A percentile compares a stretch with the other conserved stretches of the same genome.
These are phyloP conservation scores for Golovinomyces cichoracearum DNA, from an alignment of 2,329 filamentous ascomycete genomes.

Conservation along the genomic window DNA sequence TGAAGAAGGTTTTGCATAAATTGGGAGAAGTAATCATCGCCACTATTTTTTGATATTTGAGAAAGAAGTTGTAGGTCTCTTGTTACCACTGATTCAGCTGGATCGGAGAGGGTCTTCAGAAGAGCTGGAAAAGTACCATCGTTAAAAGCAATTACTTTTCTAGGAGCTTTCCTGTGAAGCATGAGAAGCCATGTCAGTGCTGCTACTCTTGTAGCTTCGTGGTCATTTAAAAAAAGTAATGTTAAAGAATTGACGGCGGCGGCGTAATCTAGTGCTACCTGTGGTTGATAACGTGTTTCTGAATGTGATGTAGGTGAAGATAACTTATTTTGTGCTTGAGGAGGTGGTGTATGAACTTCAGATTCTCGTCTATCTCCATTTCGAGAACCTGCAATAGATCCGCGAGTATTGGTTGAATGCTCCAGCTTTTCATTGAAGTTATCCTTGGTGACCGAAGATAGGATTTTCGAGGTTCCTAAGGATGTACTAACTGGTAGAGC, in stretches of 20 bases:
- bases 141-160: slow-evolving; percentile 82
- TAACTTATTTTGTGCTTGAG: slow-evolving; percentile 9
- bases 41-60: slow-evolving; percentile 86
- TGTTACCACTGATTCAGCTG: slow-evolving; percentile 83
- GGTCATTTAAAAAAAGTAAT: slow-evolving; percentile 79
- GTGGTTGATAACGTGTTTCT: slow-evolving; percentile 22
- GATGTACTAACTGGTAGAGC: slow-evolving; percentile 17
- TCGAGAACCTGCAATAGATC: slow-evolving; percentile 20
- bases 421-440: slow-evolving; percentile 13
- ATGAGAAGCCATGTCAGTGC: slow-evolving; percentile 92
- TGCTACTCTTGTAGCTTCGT: slow-evolving; percentile 82
- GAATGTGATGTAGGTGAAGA: slow-evolving; percentile 12
- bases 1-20: slow-evolving; percentile 96
- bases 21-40: slow-evolving; percentile 89
- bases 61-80: slow-evolving; percentile 81
- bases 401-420: slow-evolving; percentile 12
- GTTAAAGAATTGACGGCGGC: slow-evolving; percentile 84
- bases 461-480: slow-evolving; percentile 18
- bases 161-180: slow-evolving; percentile 82
- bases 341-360: slow-evolving; percentile 25
- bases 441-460: slow-evolving; percentile 18
- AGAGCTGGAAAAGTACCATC: slow-evolving; percentile 91
- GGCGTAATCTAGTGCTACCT: slow-evolving; percentile 73
- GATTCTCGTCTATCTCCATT: slow-evolving; percentile 26
- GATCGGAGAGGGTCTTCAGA: slow-evolving; percentile 86